Base-by-base conservation (phyloP, 1,284 basidiomycete genomes). In the Blastosporella zonata region DNA sequence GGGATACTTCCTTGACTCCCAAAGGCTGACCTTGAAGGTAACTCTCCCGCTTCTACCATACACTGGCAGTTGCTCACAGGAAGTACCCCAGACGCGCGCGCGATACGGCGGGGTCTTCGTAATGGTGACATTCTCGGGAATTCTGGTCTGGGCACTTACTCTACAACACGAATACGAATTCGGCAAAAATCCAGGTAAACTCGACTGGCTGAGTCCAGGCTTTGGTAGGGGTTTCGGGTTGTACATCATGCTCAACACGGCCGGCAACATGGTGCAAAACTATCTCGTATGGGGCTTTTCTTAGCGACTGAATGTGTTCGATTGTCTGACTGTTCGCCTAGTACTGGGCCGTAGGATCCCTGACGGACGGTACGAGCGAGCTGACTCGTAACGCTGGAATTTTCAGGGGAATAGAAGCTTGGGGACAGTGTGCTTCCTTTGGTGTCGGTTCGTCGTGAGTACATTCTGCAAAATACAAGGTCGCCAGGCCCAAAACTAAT, bases 371-470 rank as follows among this genome's bases (percentile, higher is more conserved):
- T 8, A 58, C 54, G 10, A 49, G 46, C 15, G 53, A 56, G 27
- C 36, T 55, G 20, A 56, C 56, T 10, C 56, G 58, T 27, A 52
- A 54, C 25, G 50, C 59, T 3, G 52, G 53, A 9, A 44, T 59
- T 28, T 48, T 56, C 17, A 45, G 50, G 17, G 55, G 57, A n/a
- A 39, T 58, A 27, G 53, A 59, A 29, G 55, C 55, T 1, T 61
- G 50, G 53, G 53, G 55, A 8, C 54, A 58, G 39, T 57, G 57
- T 28, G 52, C 53, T 21, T 52, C 56, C n/a, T 58, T 59, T 47
- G 54, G 58, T 5, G 50, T 57, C 33, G 55, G 54, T 34, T 60
- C 55, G 10, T 59, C 55, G 58, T 57, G 41, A n/a, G 54, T 55
- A 6, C 33, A 4, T 12, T 8, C 18, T 7, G 6, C 22, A 2